Evolutionary conservation across 202 grass and related monocot genomes (phyloP).

Genomic region (Panicum hallii): DNA sequence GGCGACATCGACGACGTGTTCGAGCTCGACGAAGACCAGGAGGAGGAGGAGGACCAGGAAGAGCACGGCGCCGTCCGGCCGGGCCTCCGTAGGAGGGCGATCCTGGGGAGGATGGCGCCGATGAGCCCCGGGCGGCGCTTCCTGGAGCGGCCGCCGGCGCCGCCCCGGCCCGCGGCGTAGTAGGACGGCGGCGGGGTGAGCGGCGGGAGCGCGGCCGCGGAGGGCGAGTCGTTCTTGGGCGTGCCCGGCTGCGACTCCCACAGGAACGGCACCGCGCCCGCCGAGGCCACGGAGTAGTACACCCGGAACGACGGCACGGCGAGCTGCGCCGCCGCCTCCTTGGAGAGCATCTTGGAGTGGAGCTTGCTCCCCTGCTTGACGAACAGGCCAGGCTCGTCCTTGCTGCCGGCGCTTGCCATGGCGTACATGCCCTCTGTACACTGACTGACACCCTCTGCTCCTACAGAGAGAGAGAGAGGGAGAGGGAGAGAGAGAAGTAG

Average conservation of each 20-base stretch:
- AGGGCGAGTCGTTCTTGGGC: conserved; percentile 64
- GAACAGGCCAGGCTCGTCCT: conserved; percentile 11
- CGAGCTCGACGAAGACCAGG: conserved; percentile 32
- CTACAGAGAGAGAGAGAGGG: not conserved
- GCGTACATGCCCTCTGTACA: conserved; percentile 20
- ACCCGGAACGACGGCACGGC: conserved; percentile 81
- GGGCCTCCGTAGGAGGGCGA: conserved; percentile 39
- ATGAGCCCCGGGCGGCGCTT: conserved; percentile 24
- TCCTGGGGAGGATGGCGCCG: conserved; percentile 48
- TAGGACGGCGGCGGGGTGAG: conserved; percentile 86
- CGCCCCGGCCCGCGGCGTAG: conserved; percentile 31
- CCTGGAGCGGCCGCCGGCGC: conserved; percentile 7
- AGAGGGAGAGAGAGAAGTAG: conserved; percentile 9
- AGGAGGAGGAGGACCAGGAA: conserved; percentile 43
- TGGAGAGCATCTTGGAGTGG: conserved; percentile 67
- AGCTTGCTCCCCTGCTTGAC: conserved; percentile 58
- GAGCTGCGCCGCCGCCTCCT: conserved; percentile 50
- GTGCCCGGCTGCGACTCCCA: conserved; percentile 95
- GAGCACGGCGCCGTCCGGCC: conserved; percentile 29
- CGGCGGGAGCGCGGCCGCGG: conserved; percentile 42
- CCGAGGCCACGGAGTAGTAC: conserved; percentile 72
- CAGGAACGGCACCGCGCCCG: conserved; percentile 80
- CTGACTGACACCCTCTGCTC: not conserved
- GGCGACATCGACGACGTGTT: conserved; percentile 45
- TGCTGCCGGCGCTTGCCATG: conserved; percentile 46